A percentile compares a stretch with the other conserved stretches of the same genome.
Conservation (phyloP, 2,329 filamentous ascomycete species). For the Aspergillus ruber region DNA sequence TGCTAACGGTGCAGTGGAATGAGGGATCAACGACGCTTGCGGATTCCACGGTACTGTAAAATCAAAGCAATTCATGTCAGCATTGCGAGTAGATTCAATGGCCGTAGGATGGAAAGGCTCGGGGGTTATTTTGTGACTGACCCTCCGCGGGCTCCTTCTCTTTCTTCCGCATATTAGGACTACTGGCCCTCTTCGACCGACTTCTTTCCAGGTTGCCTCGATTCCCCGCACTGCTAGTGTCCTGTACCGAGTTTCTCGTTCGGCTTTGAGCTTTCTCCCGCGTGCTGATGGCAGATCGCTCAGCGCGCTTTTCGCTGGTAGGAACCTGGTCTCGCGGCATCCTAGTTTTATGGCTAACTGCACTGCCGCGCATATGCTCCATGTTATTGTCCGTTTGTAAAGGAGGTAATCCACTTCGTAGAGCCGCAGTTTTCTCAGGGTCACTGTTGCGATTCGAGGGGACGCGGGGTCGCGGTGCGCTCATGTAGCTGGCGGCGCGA, state of each 20-base stretch:
- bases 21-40: slow-evolving; percentile 65
- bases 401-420: slow-evolving; percentile 25
- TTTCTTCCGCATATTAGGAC: slow-evolving; percentile 20
- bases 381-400: slow-evolving; percentile 21
- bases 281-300: slow-evolving; percentile 49
- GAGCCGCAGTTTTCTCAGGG: slow-evolving; percentile 20
- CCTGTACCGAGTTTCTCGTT: slow-evolving; percentile 52
- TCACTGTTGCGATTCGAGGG: slow-evolving; percentile 33
- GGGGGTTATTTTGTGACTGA: slow-evolving; percentile 14
- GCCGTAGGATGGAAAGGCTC: not conserved
- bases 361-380: slow-evolving; percentile 25
- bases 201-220: slow-evolving; percentile 29
- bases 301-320: slow-evolving; percentile 34
- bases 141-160: slow-evolving; percentile 29
- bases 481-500: slow-evolving; percentile 31
- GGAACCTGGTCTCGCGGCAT: slow-evolving; percentile 29
- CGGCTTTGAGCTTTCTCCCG: slow-evolving; percentile 57
- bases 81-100: not conserved
- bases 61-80: slow-evolving; percentile 9
- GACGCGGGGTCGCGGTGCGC: slow-evolving; percentile 34
- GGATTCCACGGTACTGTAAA: slow-evolving; percentile 63
- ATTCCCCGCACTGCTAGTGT: slow-evolving; percentile 25
- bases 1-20: slow-evolving; percentile 66
- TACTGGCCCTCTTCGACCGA: slow-evolving; percentile 22
- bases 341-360: slow-evolving; percentile 25